Base-by-base conservation (phyloP, 129 eudicot genomes). In the Chrysanthemum makinoi region DNA sequence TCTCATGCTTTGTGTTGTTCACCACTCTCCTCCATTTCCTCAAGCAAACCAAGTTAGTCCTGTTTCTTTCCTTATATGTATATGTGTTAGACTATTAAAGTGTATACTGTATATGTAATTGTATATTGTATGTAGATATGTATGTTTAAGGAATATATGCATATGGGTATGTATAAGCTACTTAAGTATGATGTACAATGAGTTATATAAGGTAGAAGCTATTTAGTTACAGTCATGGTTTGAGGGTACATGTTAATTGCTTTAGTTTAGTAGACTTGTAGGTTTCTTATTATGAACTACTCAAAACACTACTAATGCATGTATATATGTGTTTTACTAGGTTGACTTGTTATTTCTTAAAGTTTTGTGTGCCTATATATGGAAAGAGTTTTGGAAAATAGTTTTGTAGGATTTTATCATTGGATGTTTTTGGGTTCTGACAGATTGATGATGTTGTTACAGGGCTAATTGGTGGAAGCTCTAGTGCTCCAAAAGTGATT, bases 401-500 rank as follows among this genome's bases (percentile, higher is more conserved):
- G 9, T 28, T 16, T 49, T 10, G 51, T 51, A 33, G 52, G 43
- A 13, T 63, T 16, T 16, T 18, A 14, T 53, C 59, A 49, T 67
- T 55, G 55, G 65, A 39, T 12, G 65, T 43, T 72, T 60, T 62
- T 12, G 76, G 71, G 48, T 69, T 69, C 75, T 49, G 30, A 65
- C 48, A 7, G n/a, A 46, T 47, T 68, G 58, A 67, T 30, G 70
- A 68, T 82, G 43, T 51, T 74, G 66, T 20, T 51, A 58, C 11
- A 78, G 91, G 84, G 80, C 80, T 74, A 26, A 62, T 75, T 62
- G 72, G 72, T 61, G 85, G 88, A 46, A 83, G 69, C 60, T 19
- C 75, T 47, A 65, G 18, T 53, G 75, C 76, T 49, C 62, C 70
- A 67, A 81, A 62, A 80, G 77, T 78, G 71, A 58, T 74, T 46